A percentile compares a stretch with the other conserved stretches of the same genome.
These are phyloP conservation scores for Bolboschoenus planiculmis DNA, from an alignment of 176 grass and related monocot species.

Conservation along the genomic window DNA sequence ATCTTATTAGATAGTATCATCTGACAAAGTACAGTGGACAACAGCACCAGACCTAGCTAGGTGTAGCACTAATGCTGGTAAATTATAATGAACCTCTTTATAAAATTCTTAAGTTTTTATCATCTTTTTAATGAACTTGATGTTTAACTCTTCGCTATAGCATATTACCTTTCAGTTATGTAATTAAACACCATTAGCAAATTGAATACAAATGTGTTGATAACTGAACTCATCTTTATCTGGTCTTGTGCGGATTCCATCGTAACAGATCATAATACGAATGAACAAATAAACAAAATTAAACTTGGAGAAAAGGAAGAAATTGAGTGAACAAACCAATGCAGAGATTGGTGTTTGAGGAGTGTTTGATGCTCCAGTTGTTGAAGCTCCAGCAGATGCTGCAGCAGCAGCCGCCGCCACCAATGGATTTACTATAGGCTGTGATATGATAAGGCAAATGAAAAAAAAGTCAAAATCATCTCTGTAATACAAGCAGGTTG, in stretches of 20 bases:
- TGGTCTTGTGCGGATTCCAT: background rate
- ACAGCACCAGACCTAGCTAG: background rate
- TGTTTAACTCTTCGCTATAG: background rate
- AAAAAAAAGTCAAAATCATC: background rate
- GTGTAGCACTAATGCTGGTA: background rate
- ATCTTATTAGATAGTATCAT: background rate
- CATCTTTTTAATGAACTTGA: background rate
- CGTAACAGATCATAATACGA: background rate
- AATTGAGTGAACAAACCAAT: slow-evolving; percentile 45
- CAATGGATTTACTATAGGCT: slow-evolving; percentile 85
- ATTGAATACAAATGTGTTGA: background rate
- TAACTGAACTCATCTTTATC: slow-evolving; percentile 3
- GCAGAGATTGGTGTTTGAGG: slow-evolving; percentile 49
- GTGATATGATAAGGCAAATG: slow-evolving; percentile 18
- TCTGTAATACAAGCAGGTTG: background rate
- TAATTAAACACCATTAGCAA: background rate
- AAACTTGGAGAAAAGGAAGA: background rate
- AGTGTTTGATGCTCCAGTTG: slow-evolving; percentile 50
- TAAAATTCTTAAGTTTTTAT: background rate
- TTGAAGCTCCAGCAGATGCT: slow-evolving; percentile 26
- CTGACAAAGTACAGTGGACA: background rate
- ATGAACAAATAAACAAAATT: background rate
- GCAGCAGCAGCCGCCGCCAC: slow-evolving; percentile 50
- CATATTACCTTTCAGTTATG: background rate
- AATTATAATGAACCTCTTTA: background rate